Base-by-base conservation (phyloP, 2,329 filamentous ascomycete species). In the Sordariomycetes sp. region DNA sequence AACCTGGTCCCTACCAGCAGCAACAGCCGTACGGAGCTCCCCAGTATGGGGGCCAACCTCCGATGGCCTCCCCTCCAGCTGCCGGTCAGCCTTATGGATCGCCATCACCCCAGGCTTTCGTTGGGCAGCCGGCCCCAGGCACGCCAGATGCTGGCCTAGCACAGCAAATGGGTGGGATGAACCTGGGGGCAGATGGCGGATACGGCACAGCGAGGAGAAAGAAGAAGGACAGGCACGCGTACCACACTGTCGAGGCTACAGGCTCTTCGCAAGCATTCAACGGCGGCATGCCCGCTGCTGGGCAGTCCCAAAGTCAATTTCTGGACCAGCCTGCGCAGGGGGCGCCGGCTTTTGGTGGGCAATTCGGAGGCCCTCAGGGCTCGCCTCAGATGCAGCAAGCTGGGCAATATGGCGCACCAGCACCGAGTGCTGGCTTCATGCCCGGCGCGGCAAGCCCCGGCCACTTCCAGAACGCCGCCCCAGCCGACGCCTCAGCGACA, bases 161-260 rank as follows among this genome's bases (percentile, higher is more conserved):
- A 30, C 71, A 77, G 36, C 86, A 93, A 57, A 82, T 94, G 80
- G 79, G 80, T 27, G 78, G 77, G 39, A 75, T 93, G 72, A 79
- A 70, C 26, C 64, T 94, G 45, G 76, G 70, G 21, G 51, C 12
- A 21, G 18, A 54, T 21, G 57, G 21, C 26, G 35, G 30, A 19
- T 15, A 17, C 7, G 55, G 72, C 32, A 64, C 64, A 3, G 61
- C 60, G 37, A 70, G 77, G 54, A 82, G 69, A 58, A 86, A 88
- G 70, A 96, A 94, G 76, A 95, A 94, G 71, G 83, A 95, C 55
- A 77, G 86, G 39, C 90, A 96, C 61, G 90, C 88, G 42, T 84
- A 94, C 58, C 90, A 96, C 57, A 81, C 77, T 25, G 75, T 96
- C 34, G 86, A 90, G 43, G 76, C 83, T 16, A 68, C 68, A 5